Evolutionary conservation across 257 asterid species (phyloP).

Genomic region (Dorcoceras hygrometricum): DNA sequence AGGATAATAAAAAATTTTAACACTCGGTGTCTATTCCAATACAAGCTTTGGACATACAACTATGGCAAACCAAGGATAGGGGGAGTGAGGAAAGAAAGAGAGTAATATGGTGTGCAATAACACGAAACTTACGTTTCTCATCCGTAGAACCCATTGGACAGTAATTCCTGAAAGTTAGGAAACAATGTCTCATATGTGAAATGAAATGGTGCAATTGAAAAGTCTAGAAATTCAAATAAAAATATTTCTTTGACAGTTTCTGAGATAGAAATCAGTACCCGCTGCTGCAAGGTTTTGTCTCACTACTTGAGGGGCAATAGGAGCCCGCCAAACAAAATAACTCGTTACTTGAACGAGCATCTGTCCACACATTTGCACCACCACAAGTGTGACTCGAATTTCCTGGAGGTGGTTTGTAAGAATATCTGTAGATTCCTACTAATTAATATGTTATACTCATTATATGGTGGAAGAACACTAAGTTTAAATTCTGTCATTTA

Average conservation of each 20-base stretch:
- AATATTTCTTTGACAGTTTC: constrained; percentile 7
- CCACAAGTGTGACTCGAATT: constrained; percentile 72
- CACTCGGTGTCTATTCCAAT: constrained; percentile 2
- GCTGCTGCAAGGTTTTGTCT: constrained; percentile 50
- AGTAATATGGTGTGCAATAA: background rate
- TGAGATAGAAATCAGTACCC: constrained; percentile 53
- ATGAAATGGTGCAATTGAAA: background rate
- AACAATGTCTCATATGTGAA: constrained; percentile 14
- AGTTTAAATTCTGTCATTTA: no score
- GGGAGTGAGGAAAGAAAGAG: background rate
- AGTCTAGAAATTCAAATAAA: background rate
- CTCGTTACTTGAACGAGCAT: constrained; percentile 49
- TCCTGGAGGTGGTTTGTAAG: constrained; percentile 64
- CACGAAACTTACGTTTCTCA: constrained; percentile 44
- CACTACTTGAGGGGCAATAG: constrained; percentile 66
- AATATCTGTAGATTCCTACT: constrained; percentile 48
- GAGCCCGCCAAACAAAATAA: constrained; percentile 82
- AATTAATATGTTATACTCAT: constrained; percentile 20
- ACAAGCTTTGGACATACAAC: background rate
- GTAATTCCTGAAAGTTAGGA: constrained; percentile 51
- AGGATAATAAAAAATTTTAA: constrained; percentile 1
- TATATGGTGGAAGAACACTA: constrained; percentile 11
- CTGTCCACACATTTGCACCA: constrained; percentile 88
- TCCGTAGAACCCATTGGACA: constrained; percentile 66
- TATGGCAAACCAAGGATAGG: background rate